These are phyloP conservation scores for Mesembryanthemum crystallinum DNA, from an alignment of 148 eudicot species.

Conservation along the genomic window DNA sequence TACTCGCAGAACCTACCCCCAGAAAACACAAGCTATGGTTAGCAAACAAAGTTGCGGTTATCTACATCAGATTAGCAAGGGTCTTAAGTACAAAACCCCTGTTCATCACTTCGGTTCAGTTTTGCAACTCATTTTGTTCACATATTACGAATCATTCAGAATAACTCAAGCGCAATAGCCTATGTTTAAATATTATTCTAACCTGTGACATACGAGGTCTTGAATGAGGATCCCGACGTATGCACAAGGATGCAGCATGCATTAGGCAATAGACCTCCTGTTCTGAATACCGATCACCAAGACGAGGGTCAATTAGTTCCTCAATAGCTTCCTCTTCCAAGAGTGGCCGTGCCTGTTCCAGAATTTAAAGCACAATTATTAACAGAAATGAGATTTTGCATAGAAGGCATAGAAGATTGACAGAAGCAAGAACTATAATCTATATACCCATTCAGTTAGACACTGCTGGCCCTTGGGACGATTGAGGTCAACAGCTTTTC, in stretches of 20 bases:
- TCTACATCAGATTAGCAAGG: not conserved
- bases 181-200: no score
- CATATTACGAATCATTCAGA: no score
- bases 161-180: no score
- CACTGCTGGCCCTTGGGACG: conserved; percentile 77
- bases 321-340: conserved; percentile 62
- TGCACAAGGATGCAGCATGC: conserved; percentile 88
- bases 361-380: not conserved
- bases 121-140: no score
- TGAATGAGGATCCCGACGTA: conserved; percentile 71
- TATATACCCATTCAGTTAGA: conserved; percentile 72
- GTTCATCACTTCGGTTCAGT: no score
- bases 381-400: not conserved
- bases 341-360: conserved; percentile 70
- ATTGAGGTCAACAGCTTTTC: conserved; percentile 72
- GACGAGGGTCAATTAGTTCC: conserved; percentile 68
- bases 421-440: not conserved
- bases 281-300: conserved; percentile 58
- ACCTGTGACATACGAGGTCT: conserved; percentile 99
- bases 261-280: conserved; percentile 73
- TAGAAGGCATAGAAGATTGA: not conserved
- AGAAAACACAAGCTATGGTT: not conserved
- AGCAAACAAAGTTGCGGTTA: not conserved
- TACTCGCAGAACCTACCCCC: conserved; percentile 61
- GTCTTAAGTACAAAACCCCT: no score